Base-by-base conservation (phyloP, 176 grass and related monocot genomes). In the Aegilops sharonensis region DNA sequence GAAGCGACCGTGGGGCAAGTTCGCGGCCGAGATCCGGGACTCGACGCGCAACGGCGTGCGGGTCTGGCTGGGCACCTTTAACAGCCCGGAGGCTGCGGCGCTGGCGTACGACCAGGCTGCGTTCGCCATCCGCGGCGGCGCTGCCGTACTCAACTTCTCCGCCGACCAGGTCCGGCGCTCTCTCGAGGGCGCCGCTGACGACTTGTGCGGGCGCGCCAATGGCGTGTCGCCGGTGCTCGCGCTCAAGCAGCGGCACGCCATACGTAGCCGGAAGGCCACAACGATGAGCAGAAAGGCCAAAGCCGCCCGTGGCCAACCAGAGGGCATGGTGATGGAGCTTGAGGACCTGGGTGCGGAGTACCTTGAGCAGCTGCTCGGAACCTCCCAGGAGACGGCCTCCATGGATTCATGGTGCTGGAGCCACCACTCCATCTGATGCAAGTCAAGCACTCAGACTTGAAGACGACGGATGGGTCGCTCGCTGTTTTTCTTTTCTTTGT, bases 51-150 rank as follows among this genome's bases (percentile, higher is more conserved):
- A 90, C 85, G 90, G 93, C 42, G 72, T 84, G 13, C 82, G 93
- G 27, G 90, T 94, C 47, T 94, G 92, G 92, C 84, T 94, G 9
- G 92, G 92, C 72, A 94, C 92, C 7, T 94, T 94, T 81, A 89
- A 94, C 66, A 91, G 65, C 84, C 72, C 92, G 0, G 84, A 94
- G 66, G 92, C 64, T 13, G 92, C 92, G 8, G 92, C 92, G n/a
- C n/a, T 94, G 72, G 92, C 89, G 0, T 94, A 94, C 87, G 92
- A 94, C 89, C 92, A 94, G 78, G 92, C 92, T 1, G 89, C 92
- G 5, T 91, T 91, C 66, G 66, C 92, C 13, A 82, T 87, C 72
- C 84, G 92, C 3, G 92, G 92, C 11, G 5, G 77, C 2, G 35
- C 80, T 1, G 89, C 92, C 40, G 89, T 91, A 25, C 87, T 94